These are phyloP conservation scores for Breynia disticha DNA, from an alignment of 441 rosid species.

Conservation along the genomic window DNA sequence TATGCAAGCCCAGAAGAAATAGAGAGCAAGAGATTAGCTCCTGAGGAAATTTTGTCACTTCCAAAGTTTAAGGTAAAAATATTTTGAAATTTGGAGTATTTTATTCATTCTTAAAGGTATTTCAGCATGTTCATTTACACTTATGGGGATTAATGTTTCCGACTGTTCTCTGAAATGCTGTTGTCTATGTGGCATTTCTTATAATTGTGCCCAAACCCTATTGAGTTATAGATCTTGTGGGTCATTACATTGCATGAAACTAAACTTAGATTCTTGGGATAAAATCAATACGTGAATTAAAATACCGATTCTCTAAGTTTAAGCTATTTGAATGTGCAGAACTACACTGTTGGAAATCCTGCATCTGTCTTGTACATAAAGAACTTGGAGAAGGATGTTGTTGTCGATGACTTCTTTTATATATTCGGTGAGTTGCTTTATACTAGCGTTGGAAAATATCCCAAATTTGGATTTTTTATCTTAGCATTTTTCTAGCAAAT, in stretches of 20 bases:
- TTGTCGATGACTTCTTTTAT: constrained; percentile 67
- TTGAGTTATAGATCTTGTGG: background rate
- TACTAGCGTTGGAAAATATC: background rate
- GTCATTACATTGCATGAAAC: background rate
- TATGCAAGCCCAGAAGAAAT: constrained; percentile 61
- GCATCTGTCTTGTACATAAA: constrained; percentile 74
- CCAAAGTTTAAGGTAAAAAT: constrained; percentile 82
- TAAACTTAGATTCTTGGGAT: background rate
- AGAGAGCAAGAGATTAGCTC: constrained; percentile 66
- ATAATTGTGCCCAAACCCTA: too few relatives aligned
- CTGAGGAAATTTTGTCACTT: constrained; percentile 84
- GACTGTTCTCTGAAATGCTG: too few relatives aligned
- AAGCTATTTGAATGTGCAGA: constrained; percentile 44
- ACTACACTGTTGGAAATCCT: constrained; percentile 78
- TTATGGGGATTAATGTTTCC: too few relatives aligned
- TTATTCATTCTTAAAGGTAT: background rate
- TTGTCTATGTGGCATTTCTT: too few relatives aligned
- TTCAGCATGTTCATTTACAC: too few relatives aligned
- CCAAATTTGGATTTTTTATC: background rate
- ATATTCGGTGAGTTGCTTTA: constrained; percentile 59
- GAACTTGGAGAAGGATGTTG: constrained; percentile 85
- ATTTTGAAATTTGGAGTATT: background rate
- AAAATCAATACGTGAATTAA: background rate
- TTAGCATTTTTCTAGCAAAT: constrained; percentile 3
- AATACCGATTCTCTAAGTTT: background rate